Evolutionary conservation across 768 basidiomycete species (phyloP).

Genomic region (Mycena olivaceomarginata): DNA sequence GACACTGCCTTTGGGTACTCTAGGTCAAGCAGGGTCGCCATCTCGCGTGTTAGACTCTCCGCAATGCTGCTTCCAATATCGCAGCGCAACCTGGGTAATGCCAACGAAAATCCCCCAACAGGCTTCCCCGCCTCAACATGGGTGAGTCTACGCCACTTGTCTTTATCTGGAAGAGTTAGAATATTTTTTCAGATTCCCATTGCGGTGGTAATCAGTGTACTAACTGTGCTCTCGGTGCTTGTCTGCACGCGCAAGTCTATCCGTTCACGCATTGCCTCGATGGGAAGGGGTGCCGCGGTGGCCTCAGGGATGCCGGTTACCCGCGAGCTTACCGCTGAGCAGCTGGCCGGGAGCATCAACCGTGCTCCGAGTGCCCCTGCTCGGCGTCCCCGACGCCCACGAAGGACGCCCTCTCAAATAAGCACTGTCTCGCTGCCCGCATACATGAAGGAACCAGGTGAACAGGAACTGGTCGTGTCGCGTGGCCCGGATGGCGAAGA

Average conservation of each 20-base stretch:
- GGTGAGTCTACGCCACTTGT: conserved; percentile 11
- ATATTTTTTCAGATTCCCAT: conserved; percentile 47
- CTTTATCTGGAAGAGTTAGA: not conserved
- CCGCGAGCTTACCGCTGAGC: conserved; percentile 73
- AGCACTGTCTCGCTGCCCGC: conserved; percentile 86
- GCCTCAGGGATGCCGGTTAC: conserved; percentile 32
- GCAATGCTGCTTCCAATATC: conserved; percentile 24
- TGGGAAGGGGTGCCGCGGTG: conserved; percentile 40
- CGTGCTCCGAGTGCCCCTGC: conserved; percentile 47
- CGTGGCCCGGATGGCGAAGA: conserved; percentile 75
- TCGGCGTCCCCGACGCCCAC: conserved; percentile 59
- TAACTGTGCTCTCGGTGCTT: conserved; percentile 46
- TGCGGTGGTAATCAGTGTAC: conserved; percentile 54
- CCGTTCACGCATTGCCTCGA: conserved; percentile 34
- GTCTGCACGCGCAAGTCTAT: conserved; percentile 47
- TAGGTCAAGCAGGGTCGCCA: too few relatives aligned
- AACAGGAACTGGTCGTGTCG: conserved; percentile 85
- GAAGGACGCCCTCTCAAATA: conserved; percentile 87
- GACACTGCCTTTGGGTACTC: too few relatives aligned
- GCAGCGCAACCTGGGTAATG: conserved; percentile 7
- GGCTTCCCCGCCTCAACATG: conserved; percentile 29
- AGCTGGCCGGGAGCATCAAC: conserved; percentile 71
- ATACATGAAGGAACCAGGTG: conserved; percentile 91
- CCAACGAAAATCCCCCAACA: not conserved
- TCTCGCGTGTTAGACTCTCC: too few relatives aligned